Evolutionary conservation across 2,329 filamentous ascomycete species (phyloP).

Genomic region (Taxawa tesnikishii): DNA sequence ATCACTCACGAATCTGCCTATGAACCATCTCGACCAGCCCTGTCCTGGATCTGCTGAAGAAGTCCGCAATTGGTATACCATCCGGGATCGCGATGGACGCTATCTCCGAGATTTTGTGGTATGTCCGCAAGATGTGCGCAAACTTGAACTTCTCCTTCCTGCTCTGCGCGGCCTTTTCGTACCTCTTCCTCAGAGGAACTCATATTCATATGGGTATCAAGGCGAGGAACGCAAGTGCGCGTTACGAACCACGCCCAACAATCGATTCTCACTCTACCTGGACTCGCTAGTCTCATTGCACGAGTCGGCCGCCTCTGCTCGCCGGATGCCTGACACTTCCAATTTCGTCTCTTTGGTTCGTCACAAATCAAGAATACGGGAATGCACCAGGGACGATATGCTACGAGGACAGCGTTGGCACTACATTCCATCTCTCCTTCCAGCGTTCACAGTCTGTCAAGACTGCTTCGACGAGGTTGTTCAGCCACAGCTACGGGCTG

Average conservation of each 20-base stretch:
- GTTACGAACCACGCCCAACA: constrained; percentile 47
- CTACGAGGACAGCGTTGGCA: constrained; percentile 60
- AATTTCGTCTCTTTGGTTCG: constrained; percentile 53
- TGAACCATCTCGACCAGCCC: constrained; percentile 32
- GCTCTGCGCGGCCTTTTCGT: constrained; percentile 55
- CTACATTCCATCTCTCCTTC: constrained; percentile 55
- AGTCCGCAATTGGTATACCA: constrained; percentile 60
- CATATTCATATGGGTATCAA: constrained; percentile 18
- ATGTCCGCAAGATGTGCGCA: constrained; percentile 62
- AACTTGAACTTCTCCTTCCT: constrained; percentile 62
- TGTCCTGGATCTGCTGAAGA: constrained; percentile 47
- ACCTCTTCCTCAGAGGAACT: constrained; percentile 30
- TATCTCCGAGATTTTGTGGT: constrained; percentile 60
- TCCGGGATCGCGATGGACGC: constrained; percentile 56
- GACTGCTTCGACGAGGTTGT: constrained; percentile 77
- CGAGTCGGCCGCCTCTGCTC: constrained; percentile 24
- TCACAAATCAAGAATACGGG: constrained; percentile 42
- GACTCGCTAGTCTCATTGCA: constrained; percentile 44
- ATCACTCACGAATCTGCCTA: constrained; percentile 51
- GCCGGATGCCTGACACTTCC: constrained; percentile 39
- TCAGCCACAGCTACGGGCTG: constrained; percentile 49
- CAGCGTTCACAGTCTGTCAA: constrained; percentile 71
- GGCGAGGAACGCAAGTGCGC: constrained; percentile 48
- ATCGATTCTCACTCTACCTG: constrained; percentile 44
- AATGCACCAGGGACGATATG: constrained; percentile 55